These are phyloP conservation scores for Pyrus pyrifolia DNA, from an alignment of 306 rosid genomes.

Conservation along the genomic window DNA sequence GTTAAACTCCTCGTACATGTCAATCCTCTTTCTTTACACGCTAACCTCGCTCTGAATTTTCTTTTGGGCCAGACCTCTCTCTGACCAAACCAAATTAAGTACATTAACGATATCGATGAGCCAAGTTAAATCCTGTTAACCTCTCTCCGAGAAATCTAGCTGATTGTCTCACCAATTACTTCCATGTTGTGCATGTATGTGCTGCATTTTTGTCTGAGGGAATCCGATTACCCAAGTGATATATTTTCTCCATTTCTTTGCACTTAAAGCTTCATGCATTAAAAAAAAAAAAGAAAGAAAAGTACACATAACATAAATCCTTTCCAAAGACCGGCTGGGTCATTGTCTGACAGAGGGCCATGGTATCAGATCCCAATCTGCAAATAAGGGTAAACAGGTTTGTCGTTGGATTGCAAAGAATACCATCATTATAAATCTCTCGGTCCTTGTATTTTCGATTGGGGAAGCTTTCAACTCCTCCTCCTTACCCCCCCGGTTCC, in stretches of 20 bases:
- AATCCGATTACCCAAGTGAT: not conserved
- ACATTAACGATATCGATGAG: not conserved
- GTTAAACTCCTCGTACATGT: not conserved
- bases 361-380: not conserved
- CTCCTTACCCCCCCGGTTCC: not conserved
- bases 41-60: not conserved
- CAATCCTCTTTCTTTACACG: not conserved
- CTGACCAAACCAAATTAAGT: not conserved
- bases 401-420: not conserved
- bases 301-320: not conserved
- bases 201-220: not conserved
- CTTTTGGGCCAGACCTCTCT: not conserved
- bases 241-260: not conserved
- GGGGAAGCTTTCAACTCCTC: not conserved
- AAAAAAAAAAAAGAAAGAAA: not conserved
- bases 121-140: not conserved
- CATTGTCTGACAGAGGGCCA: not conserved
- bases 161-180: not conserved
- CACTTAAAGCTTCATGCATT: not conserved
- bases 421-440: not conserved
- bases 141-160: not conserved
- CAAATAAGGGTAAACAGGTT: not conserved
- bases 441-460: not conserved
- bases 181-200: not conserved
- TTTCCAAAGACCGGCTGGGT: not conserved